phyloP scores from a whole-genome alignment of 2,329 filamentous ascomycete species.

The Dactylellina parvicollis region DNA sequence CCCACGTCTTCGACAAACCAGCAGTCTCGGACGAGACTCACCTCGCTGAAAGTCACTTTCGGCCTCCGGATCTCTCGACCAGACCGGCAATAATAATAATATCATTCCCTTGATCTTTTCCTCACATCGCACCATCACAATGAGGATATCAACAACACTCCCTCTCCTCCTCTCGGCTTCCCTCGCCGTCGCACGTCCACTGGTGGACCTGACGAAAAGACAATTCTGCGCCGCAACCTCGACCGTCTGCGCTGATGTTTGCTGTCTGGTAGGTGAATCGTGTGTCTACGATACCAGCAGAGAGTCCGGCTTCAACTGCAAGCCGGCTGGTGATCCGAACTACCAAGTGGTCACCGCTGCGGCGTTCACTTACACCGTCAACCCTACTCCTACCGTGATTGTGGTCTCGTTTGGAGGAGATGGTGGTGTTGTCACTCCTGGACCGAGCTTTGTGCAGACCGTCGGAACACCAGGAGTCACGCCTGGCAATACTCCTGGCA shows the following conservation, averaged over 20 bases:
- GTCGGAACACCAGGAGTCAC: constrained; percentile 22
- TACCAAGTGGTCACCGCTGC: constrained; percentile 27
- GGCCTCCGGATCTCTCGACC: background rate
- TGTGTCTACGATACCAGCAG: constrained; percentile 46
- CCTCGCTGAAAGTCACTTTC: background rate
- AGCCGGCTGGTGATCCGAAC: constrained; percentile 25
- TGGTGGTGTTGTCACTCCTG: constrained; percentile 9
- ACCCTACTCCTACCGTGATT: constrained; percentile 36
- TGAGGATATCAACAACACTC: constrained; percentile 41
- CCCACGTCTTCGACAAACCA: background rate
- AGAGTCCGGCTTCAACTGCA: constrained; percentile 44
- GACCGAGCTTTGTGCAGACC: background rate
- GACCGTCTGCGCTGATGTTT: constrained; percentile 33
- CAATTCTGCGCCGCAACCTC: constrained; percentile 39
- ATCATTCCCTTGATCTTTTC: background rate
- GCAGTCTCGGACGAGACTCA: background rate
- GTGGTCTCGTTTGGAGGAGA: constrained; percentile 23
- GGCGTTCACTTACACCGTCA: constrained; percentile 41
- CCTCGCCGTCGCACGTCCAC: constrained; percentile 38
- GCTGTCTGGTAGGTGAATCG: constrained; percentile 39
- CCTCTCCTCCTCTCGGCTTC: constrained; percentile 39
- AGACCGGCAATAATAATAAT: no score
- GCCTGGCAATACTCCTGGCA: constrained; percentile 39
- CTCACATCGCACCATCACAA: constrained; percentile 9
- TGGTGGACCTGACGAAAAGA: constrained; percentile 48